Evolutionary conservation across 192 early-diverging fungal species (phyloP), one percentile per base, ranked within the genome.

Genomic region (Lobosporangium transversale): DNA sequence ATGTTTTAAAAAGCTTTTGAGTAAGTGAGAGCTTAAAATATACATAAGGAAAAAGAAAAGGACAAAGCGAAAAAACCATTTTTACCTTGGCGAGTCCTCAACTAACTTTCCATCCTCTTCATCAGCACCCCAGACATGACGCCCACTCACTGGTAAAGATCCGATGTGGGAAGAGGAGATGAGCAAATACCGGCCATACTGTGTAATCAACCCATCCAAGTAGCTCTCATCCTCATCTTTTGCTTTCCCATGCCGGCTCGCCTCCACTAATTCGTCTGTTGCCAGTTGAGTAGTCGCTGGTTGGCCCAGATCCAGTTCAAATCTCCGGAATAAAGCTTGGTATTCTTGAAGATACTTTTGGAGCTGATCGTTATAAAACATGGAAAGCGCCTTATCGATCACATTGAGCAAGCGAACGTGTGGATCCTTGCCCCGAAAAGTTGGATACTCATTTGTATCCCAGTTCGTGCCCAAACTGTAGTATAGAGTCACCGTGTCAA

Each of bases 101-200:
- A n/a, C 37, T 8, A n/a, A 14, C 6, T 36, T 40, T 18, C 24
- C 52, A 7, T 40, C 37, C 14, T 40, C 8, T 40, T 40, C 37
- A 10, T 40, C 37, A 40, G 8, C 50, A 20, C 21, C 32, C 54
- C 70, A 73, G 17, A 45, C 20, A 20, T 49, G 62, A 18, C 53
- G 47, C 0, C 69, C 60, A 55, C 59, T 80, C 0, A 68, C 24
- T 1, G 79, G 79, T 18, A 80, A 60, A 9, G 79, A 73, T n/a
- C 79, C 70, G 4, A 66, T 59, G 21, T 70, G 17, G 12, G 79
- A 80, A 0, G 55, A 68, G 0, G 65, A 58, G 44, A 80, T 80
- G 17, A 80, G 35, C 20, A 74, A 50, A 23, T 80, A 80, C 4
- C 79, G 64, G 14, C 55, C 55, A 45, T 64, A 74, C 40, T 80